Evolutionary conservation across 2,329 filamentous ascomycete genomes (phyloP).

Genomic region (Penicillium sp.): DNA sequence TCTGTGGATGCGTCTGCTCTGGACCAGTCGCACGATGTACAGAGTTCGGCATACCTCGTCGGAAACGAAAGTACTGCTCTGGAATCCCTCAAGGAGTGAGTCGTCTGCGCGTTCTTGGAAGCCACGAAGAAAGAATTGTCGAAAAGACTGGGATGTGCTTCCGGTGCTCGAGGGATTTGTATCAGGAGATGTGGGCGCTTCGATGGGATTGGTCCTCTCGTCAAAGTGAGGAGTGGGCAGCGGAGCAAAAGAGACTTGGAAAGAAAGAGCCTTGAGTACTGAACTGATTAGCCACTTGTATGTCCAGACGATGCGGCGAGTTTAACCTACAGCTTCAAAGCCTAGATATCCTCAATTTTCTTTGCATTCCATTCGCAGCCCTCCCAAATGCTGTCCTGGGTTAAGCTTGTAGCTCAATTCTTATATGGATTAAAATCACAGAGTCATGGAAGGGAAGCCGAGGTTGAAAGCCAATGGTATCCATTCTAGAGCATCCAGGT

Average conservation of each 20-base stretch:
- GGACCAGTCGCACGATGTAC: background rate
- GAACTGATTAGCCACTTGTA: too few relatives aligned
- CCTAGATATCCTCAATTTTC: too few relatives aligned
- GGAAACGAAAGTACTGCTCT: background rate
- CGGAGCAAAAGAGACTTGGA: background rate
- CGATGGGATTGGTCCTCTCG: constrained; percentile 9
- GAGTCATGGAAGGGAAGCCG: too few relatives aligned
- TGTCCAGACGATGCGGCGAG: too few relatives aligned
- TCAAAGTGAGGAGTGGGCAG: constrained; percentile 7
- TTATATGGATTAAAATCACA: too few relatives aligned
- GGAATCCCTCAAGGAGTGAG: background rate
- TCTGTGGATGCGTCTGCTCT: constrained; percentile 3
- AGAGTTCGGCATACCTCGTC: constrained; percentile 2
- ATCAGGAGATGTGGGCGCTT: constrained; percentile 7
- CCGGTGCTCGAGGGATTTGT: background rate
- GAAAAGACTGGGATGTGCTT: constrained; percentile 1
- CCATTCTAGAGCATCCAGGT: too few relatives aligned
- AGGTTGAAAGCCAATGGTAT: too few relatives aligned
- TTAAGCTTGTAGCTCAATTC: too few relatives aligned
- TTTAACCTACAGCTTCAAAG: too few relatives aligned
- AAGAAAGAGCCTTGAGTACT: too few relatives aligned
- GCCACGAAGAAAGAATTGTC: constrained; percentile 15
- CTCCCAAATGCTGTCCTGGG: too few relatives aligned
- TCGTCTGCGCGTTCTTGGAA: background rate
- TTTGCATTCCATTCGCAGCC: too few relatives aligned